Conservation (phyloP, 169 alveolate genomes). For the Plasmodium yoelii region DNA sequence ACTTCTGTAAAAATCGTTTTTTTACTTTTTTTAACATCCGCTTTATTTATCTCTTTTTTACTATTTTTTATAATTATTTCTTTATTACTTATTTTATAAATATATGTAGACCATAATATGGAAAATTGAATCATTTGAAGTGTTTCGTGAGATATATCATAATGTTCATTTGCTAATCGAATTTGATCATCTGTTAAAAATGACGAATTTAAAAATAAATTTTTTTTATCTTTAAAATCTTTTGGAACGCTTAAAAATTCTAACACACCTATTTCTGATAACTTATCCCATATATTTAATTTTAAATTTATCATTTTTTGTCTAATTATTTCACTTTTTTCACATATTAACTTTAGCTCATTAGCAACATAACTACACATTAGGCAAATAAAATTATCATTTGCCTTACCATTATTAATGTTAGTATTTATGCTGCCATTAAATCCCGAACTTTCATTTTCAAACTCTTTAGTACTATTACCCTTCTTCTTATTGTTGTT, state of each 20-base stretch:
- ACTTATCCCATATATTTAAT: slow-evolving; percentile 42
- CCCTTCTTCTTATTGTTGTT: neutral
- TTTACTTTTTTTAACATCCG: slow-evolving; percentile 34
- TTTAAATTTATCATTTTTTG: slow-evolving; percentile 64
- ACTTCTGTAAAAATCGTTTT: slow-evolving; percentile 72
- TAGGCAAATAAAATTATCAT: slow-evolving; percentile 46
- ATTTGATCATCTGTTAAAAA: slow-evolving; percentile 72
- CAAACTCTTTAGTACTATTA: neutral
- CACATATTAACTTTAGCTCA: slow-evolving; percentile 46
- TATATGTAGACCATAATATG: slow-evolving; percentile 70
- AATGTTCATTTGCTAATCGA: slow-evolving; percentile 64
- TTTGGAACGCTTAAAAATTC: slow-evolving; percentile 74
- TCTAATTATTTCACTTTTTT: slow-evolving; percentile 61
- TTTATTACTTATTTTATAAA: slow-evolving; percentile 51
- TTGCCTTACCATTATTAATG: neutral
- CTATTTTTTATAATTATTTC: slow-evolving; percentile 48
- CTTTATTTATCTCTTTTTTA: slow-evolving; percentile 52
- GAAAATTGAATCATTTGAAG: slow-evolving; percentile 70
- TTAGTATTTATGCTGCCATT: neutral
- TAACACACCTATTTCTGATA: slow-evolving; percentile 61
- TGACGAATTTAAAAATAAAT: slow-evolving; percentile 35
- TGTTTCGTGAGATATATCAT: slow-evolving; percentile 66
- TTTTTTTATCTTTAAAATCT: slow-evolving; percentile 66
- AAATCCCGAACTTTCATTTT: neutral
- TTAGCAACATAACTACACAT: slow-evolving; percentile 76